These are phyloP conservation scores for Dryas octopetala DNA, from an alignment of 306 rosid species.

Conservation along the genomic window DNA sequence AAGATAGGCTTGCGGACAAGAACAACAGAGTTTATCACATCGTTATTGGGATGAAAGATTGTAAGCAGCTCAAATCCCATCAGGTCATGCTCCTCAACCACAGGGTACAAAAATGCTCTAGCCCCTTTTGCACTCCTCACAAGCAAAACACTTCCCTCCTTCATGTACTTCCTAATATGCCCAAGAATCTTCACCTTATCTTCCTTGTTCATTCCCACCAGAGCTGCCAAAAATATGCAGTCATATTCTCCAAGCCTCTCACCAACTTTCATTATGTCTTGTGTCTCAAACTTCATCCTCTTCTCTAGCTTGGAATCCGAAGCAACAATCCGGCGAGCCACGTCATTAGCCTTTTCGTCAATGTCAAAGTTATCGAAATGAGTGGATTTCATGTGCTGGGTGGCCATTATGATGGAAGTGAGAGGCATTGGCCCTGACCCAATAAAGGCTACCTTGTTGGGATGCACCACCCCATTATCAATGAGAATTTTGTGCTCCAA, in stretches of 20 bases:
- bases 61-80: constrained; percentile 54
- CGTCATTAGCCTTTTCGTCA: constrained; percentile 56
- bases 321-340: constrained; percentile 48
- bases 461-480: constrained; percentile 37
- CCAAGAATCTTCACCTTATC: constrained; percentile 53
- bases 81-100: constrained; percentile 54
- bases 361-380: constrained; percentile 65
- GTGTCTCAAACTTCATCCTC: constrained; percentile 72
- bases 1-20: constrained; percentile 48
- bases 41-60: constrained; percentile 61
- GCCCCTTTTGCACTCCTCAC: constrained; percentile 79
- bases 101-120: constrained; percentile 73
- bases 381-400: constrained; percentile 54
- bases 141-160: constrained; percentile 53
- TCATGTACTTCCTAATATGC: constrained; percentile 60
- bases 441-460: constrained; percentile 62
- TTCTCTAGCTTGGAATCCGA: constrained; percentile 49
- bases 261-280: constrained; percentile 47
- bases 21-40: constrained; percentile 67
- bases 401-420: constrained; percentile 66
- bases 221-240: constrained; percentile 71
- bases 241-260: constrained; percentile 64
- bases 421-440: constrained; percentile 92
- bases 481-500: constrained; percentile 50
- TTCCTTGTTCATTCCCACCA: constrained; percentile 60